A percentile compares a stretch with the other conserved stretches of the same genome.
phyloP scores from a whole-genome alignment of 345 rosid genomes.

The Eucalyptus pauciflora region DNA sequence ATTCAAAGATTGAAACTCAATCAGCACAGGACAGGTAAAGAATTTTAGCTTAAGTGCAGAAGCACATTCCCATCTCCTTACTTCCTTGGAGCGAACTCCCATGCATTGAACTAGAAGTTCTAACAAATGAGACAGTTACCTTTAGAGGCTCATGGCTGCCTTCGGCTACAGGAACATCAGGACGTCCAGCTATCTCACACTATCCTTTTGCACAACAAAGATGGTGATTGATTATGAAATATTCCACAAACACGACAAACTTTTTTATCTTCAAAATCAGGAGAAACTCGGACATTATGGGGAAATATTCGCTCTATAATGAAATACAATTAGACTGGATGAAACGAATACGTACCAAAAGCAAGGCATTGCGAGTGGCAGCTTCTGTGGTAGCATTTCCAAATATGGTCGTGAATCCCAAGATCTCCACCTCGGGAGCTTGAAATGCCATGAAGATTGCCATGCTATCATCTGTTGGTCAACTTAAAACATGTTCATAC shows the following conservation, averaged over 20 bases:
- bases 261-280: neutral
- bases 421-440: conserved; percentile 53
- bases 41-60: neutral
- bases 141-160: conserved; percentile 75
- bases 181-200: conserved; percentile 93
- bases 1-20: neutral
- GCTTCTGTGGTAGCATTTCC: conserved; percentile 68
- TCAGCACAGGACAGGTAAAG: neutral
- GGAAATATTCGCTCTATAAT: neutral
- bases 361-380: conserved; percentile 82
- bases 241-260: conserved; percentile 1
- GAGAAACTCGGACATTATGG: neutral
- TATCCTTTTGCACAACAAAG: conserved; percentile 58
- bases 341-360: conserved; percentile 41
- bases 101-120: neutral
- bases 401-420: conserved; percentile 85
- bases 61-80: neutral
- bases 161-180: conserved; percentile 77
- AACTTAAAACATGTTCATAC: neutral
- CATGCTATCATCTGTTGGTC: conserved; percentile 73
- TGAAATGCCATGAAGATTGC: conserved; percentile 95
- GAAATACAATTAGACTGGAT: neutral
- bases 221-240: conserved; percentile 36
- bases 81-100: neutral
- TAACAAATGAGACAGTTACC: conserved; percentile 26